Base-by-base conservation (phyloP, 768 basidiomycete species). In the Dendrothele bispora region DNA sequence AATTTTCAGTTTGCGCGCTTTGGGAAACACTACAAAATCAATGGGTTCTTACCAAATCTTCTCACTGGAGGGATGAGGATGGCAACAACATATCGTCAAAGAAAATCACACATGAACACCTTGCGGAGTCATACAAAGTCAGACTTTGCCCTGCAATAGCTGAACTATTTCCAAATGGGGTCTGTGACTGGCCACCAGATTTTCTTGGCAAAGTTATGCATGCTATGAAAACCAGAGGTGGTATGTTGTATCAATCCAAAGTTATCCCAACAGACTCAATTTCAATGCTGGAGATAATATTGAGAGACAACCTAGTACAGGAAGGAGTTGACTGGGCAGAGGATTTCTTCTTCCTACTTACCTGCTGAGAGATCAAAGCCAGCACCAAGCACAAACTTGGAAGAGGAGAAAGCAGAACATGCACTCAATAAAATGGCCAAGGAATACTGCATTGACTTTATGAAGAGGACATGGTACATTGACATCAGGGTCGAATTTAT, bases 401-500 rank as follows among this genome's bases (percentile, higher is more conserved):
- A n/a, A n/a, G 8, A 25, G 2, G 46, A 50, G 2, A 11, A 1
- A 46, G 21, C 35, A 15, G 7, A 39, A 27, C n/a, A 45, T 8
- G 20, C 5, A 18, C n/a, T n/a, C n/a, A n/a, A n/a, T n/a, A n/a
- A n/a, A n/a, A n/a, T n/a, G n/a, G n/a, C n/a, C n/a, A n/a, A n/a
- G n/a, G n/a, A n/a, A n/a, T 25, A 28, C 14, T 15, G 7, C 8
- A 15, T 7, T 29, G 29, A 18, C 4, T 7, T 35, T 12, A 30
- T 5, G 27, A 15, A 3, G 12, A 55, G 55, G 0, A 25, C 43
- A 0, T 68, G 64, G 62, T 70, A 50, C 38, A 38, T 69, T 39
- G 67, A 70, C 28, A 59, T 67, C 0, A 66, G 65, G 7, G 2
- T 63, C 0, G 60, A 69, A 39, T 46, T 68, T 10, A 20, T 21